Evolutionary conservation across 2,329 filamentous ascomycete genomes (phyloP), one percentile per base, ranked within the genome.

Genomic region (Fusarium algeriense): DNA sequence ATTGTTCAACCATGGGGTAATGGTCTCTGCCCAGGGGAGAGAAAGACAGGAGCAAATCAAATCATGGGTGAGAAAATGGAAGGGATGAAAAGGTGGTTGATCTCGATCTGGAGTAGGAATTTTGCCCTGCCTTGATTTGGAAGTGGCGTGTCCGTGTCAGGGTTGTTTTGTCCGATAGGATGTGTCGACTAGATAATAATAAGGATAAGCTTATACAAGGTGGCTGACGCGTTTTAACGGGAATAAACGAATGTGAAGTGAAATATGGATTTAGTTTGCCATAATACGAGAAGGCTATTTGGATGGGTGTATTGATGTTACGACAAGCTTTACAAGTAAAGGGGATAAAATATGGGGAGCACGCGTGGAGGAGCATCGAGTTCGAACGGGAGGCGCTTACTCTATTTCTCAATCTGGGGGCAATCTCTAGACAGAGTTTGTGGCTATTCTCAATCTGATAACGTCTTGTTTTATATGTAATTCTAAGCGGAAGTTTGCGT

Each of bases 341-440:
- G 46, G 46, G 54, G 30, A 52, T 26, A 38, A 64, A 64, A 26
- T 73, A 73, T 64, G 66, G 69, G 41, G 55, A 64, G 62, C 44
- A 70, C 69, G 70, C 58, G 66, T 54, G 66, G 70, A 71, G 66
- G 70, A 72, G 46, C 56, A 23, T 64, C 45, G 56, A 41, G 49
- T 15, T 32, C 14, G 17, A 49, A 43, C n/a, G 20, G 41, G 41
- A 28, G 19, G 34, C 32, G 38, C 12, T 28, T 35, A n/a, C 54
- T 66, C 35, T 43, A 38, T 49, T 30, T 67, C 38, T 35, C 32
- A 52, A 35, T 13, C 26, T 34, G n/a, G 12, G 35, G 38, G 15
- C n/a, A 44, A 41, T 40, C 28, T n/a, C 45, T 14, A 35, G 30
- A 20, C 20, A 34, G 50, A 41, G 38, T 57, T 40, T 35, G 38